phyloP scores from a whole-genome alignment of 441 rosid genomes.

The Pelargonium myrrhifolium region DNA sequence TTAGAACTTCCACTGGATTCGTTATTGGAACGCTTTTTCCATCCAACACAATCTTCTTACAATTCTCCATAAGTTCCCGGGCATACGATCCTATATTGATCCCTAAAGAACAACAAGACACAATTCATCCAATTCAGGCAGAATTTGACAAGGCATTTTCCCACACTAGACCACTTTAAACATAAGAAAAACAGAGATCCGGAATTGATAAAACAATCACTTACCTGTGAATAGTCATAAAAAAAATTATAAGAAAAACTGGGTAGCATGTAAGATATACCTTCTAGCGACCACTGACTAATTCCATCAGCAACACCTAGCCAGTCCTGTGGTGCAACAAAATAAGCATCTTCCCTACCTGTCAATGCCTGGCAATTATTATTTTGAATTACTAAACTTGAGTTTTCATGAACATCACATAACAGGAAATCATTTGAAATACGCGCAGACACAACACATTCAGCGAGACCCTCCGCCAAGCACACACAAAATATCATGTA shows the following conservation, averaged over 20 bases:
- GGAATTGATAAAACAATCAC: too few species aligned
- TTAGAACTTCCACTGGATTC: conserved; percentile 50
- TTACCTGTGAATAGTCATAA: neutral
- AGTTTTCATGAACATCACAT: conserved; percentile 17
- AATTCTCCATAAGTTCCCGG: conserved; percentile 47
- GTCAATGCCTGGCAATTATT: conserved; percentile 83
- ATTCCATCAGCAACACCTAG: conserved; percentile 81
- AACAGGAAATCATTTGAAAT: conserved; percentile 2
- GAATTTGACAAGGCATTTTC: too few species aligned
- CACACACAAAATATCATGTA: too few species aligned
- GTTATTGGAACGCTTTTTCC: conserved; percentile 23
- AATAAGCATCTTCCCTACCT: conserved; percentile 80
- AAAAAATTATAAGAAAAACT: neutral
- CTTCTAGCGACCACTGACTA: conserved; percentile 71
- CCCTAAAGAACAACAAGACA: conserved; percentile 36
- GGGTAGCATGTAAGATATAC: conserved; percentile 24
- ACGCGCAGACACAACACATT: neutral
- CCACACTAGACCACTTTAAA: too few species aligned
- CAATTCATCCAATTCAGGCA: conserved; percentile 2
- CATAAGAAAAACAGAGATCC: too few species aligned
- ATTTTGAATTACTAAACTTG: conserved; percentile 43
- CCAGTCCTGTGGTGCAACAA: conserved; percentile 50
- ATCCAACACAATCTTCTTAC: conserved; percentile 42
- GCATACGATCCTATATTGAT: conserved; percentile 40
- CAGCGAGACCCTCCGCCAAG: neutral